Conservation (phyloP, 2,329 filamentous ascomycete species). For the Alternaria sp. region DNA sequence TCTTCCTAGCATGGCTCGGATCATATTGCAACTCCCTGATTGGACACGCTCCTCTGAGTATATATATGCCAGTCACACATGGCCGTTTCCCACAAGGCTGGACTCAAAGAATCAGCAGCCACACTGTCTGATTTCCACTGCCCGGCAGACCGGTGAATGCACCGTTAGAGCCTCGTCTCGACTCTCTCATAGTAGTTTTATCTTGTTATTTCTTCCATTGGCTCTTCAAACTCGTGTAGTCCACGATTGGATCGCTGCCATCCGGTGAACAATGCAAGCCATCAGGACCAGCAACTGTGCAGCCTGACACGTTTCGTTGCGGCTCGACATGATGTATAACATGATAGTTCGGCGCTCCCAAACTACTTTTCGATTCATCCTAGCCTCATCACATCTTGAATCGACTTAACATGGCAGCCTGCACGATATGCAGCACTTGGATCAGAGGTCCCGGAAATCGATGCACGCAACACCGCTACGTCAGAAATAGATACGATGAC, state of each 20-base stretch:
- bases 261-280: slow-evolving; percentile 27
- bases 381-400: background rate
- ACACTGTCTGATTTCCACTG: background rate
- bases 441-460: slow-evolving; percentile 22
- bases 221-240: background rate
- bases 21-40: background rate
- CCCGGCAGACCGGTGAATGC: background rate
- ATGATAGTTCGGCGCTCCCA: background rate
- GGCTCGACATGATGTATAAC: background rate
- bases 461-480: slow-evolving; percentile 18
- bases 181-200: background rate
- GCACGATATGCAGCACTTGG: slow-evolving; percentile 9
- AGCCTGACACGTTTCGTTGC: slow-evolving; percentile 18
- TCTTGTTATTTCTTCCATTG: background rate
- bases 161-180: background rate
- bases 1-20: background rate
- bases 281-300: slow-evolving; percentile 19
- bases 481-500: background rate
- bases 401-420: slow-evolving; percentile 24
- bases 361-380: background rate
- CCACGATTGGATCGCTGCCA: slow-evolving; percentile 6
- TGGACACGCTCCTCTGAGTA: background rate
- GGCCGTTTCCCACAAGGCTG: background rate
- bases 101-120: background rate
- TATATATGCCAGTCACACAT: background rate